These are phyloP conservation scores for Pneumocystis oryctolagi DNA, from an alignment of 1,139 yeast genomes.

Conservation along the genomic window DNA sequence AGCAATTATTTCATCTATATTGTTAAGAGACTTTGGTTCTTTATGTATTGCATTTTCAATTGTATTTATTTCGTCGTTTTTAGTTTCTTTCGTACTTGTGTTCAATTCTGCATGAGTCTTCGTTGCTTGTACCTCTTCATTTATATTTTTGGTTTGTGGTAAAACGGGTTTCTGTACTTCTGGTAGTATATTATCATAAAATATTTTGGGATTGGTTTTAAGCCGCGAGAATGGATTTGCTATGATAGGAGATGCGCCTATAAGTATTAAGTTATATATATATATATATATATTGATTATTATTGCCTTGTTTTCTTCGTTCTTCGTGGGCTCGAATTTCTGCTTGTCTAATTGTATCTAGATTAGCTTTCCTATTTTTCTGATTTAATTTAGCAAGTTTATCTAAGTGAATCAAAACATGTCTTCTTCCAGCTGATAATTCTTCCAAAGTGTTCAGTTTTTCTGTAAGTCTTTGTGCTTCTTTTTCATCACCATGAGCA, in stretches of 20 bases:
- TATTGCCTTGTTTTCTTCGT: slow-evolving; percentile 28
- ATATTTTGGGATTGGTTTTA: slow-evolving; percentile 71
- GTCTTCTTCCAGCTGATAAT: slow-evolving; percentile 10
- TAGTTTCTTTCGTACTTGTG: neutral
- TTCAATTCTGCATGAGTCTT: neutral
- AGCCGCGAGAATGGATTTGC: slow-evolving; percentile 77
- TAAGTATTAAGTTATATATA: slow-evolving; percentile 24
- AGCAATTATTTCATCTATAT: neutral
- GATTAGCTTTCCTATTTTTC: slow-evolving; percentile 71
- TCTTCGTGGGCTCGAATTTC: slow-evolving; percentile 51
- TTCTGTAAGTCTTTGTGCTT: slow-evolving; percentile 39
- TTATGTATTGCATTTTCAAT: neutral
- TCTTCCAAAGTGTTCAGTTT: slow-evolving; percentile 30
- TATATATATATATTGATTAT: slow-evolving; percentile 32
- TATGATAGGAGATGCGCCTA: neutral
- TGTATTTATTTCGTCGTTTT: neutral
- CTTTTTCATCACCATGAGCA: slow-evolving; percentile 44
- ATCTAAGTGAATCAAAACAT: slow-evolving; percentile 16
- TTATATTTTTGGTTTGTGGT: neutral
- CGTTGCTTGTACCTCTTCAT: neutral
- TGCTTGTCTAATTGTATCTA: slow-evolving; percentile 61
- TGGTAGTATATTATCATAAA: slow-evolving; percentile 33
- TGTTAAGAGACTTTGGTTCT: neutral
- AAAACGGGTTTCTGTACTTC: neutral
- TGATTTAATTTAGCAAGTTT: slow-evolving; percentile 53